These are phyloP conservation scores for Ophiocordyceps camponoti-floridani DNA, from an alignment of 2,329 filamentous ascomycete genomes.

Conservation along the genomic window DNA sequence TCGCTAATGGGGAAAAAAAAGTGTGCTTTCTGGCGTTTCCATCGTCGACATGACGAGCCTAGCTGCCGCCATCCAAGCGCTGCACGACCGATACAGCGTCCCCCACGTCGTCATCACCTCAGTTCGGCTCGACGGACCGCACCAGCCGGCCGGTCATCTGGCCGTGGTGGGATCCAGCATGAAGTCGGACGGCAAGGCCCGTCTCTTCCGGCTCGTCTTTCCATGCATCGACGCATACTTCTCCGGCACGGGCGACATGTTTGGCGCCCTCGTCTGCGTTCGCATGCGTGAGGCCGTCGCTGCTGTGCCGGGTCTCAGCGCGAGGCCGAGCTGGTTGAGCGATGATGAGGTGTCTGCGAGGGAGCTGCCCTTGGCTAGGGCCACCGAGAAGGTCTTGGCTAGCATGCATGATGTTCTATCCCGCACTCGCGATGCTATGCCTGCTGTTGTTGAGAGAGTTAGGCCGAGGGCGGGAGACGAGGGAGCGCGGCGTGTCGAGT, in stretches of 20 bases:
- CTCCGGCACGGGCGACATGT: slow-evolving; percentile 95
- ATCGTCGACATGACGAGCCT: slow-evolving; percentile 62
- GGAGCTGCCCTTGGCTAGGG: slow-evolving; percentile 66
- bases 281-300: slow-evolving; percentile 70
- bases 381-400: slow-evolving; percentile 71
- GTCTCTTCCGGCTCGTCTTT: slow-evolving; percentile 79
- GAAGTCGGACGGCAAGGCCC: slow-evolving; percentile 41
- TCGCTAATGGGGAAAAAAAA: slow-evolving; percentile 23
- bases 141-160: slow-evolving; percentile 32
- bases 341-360: slow-evolving; percentile 49
- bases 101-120: slow-evolving; percentile 91
- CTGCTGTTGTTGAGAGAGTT: slow-evolving; percentile 25
- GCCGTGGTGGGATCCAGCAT: slow-evolving; percentile 65
- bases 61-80: slow-evolving; percentile 51
- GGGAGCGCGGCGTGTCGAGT: slow-evolving; percentile 48
- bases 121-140: slow-evolving; percentile 46
- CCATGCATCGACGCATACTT: slow-evolving; percentile 87
- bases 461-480: slow-evolving; percentile 26
- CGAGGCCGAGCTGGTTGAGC: slow-evolving; percentile 53
- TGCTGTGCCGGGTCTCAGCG: slow-evolving; percentile 24
- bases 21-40: slow-evolving; percentile 67
- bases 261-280: slow-evolving; percentile 76
- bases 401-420: slow-evolving; percentile 80
- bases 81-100: slow-evolving; percentile 60
- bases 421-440: slow-evolving; percentile 48